A percentile compares a stretch with the other conserved stretches of the same genome.
These are phyloP conservation scores for Boletus albobrunnescens DNA, from an alignment of 1,284 basidiomycete genomes.

Conservation along the genomic window DNA sequence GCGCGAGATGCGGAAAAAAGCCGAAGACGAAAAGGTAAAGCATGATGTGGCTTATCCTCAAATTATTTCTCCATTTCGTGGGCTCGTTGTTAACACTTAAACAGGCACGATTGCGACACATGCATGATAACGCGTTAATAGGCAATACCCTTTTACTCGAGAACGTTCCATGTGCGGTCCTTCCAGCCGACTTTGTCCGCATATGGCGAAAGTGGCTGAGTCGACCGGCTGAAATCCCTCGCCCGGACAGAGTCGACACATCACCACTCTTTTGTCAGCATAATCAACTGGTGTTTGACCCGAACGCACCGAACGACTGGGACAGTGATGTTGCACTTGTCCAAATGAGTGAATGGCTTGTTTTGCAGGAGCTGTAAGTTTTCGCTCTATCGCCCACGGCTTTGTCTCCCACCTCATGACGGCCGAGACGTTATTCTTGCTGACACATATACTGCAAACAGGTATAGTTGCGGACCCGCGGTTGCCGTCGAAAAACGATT, in stretches of 20 bases:
- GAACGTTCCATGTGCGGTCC: conserved; percentile 50
- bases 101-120: conserved; percentile 57
- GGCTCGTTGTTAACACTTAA: conserved; percentile 14
- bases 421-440: conserved; percentile 7
- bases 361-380: conserved; percentile 53
- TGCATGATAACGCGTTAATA: conserved; percentile 53
- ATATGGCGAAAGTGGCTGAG: conserved; percentile 66
- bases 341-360: conserved; percentile 59
- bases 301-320: conserved; percentile 54
- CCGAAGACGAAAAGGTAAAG: conserved; percentile 71
- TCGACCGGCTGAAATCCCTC: conserved; percentile 50
- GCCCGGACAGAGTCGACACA: conserved; percentile 64
- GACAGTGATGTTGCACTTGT: conserved; percentile 54
- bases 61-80: conserved; percentile 8
- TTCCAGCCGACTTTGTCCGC: conserved; percentile 59
- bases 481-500: conserved; percentile 48
- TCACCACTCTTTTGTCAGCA: conserved; percentile 64
- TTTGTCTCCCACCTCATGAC: conserved; percentile 9
- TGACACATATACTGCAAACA: conserved; percentile 29
- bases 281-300: conserved; percentile 59
- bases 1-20: conserved; percentile 52
- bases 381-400: conserved; percentile 8
- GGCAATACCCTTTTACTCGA: conserved; percentile 44
- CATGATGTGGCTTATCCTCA: conserved; percentile 1
- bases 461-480: conserved; percentile 57